Evolutionary conservation across 176 grass and related monocot species (phyloP), one percentile per base, ranked within the genome.

Genomic region (Pharus latifolius): DNA sequence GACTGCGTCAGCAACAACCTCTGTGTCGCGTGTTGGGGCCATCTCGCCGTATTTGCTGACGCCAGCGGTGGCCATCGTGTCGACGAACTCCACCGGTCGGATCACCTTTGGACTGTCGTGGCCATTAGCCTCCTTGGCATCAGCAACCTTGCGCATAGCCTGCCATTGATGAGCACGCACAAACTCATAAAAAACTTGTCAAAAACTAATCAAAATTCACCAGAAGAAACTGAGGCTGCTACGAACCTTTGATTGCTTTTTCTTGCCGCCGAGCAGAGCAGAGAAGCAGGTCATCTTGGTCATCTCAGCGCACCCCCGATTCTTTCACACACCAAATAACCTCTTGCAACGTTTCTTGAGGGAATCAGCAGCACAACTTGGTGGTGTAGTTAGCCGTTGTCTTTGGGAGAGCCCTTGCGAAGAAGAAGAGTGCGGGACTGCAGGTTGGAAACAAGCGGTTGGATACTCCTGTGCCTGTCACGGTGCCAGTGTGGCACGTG

Each of bases 81-180:
- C 73, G 46, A 86, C 27, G 59, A 81, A 74, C 64, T 93, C 90
- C 65, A 94, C 87, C 18, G 90, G 87, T 35, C 88, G n/a, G n/a
- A n/a, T 91, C 12, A 94, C 90, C 67, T 71, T 77, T 8, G 58
- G 79, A 28, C 75, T 84, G 38, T 74, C 90, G 20, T 68, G 73
- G 11, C 75, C 63, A 27, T 69, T 83, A 7, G 25, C 10, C 49
- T 76, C 84, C 65, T 67, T 91, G 57, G 23, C 47, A 59, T 79
- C 53, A 10, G 43, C 49, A 30, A 33, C 66, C 49, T 85, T 78
- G 33, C 27, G 69, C n/a, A 3, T 77, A 33, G 77, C 79, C 91
- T 92, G 66, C 45, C 35, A 80, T 54, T 52, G 4, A 71, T 10
- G 63, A 59, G 9, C 52, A 27, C 25, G 53, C 9, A 34, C 47